Percentiles rank a stretch among this genome's conserved stretches.
These are phyloP conservation scores for Cylindrodendrum hubeiense DNA, from an alignment of 2,329 filamentous ascomycete genomes.

Conservation along the genomic window DNA sequence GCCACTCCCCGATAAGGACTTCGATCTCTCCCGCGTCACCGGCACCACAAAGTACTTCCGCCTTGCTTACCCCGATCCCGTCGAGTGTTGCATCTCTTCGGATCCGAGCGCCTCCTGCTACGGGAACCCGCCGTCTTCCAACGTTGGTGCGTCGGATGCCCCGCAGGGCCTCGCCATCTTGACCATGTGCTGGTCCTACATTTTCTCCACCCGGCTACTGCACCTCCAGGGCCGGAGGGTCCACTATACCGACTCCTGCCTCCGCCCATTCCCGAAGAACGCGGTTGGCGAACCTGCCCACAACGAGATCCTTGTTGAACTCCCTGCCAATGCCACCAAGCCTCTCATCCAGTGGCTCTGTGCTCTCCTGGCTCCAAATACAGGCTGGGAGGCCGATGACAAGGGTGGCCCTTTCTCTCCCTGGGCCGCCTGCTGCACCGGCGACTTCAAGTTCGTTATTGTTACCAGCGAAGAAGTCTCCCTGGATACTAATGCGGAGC, in stretches of 20 bases:
- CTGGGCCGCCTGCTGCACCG: constrained; percentile 36
- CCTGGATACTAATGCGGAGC: constrained; percentile 27
- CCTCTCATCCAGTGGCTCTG: constrained; percentile 44
- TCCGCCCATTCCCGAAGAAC: constrained; percentile 37
- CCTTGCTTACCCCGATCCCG: constrained; percentile 37
- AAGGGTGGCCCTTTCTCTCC: constrained; percentile 33
- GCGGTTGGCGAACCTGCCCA: constrained; percentile 31
- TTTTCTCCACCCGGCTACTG: constrained; percentile 45
- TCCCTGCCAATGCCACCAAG: constrained; percentile 35
- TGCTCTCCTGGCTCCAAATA: constrained; percentile 38
- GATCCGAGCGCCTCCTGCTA: constrained; percentile 35
- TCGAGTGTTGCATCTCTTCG: constrained; percentile 37
- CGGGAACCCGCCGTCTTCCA: constrained; percentile 31
- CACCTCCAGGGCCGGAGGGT: constrained; percentile 40
- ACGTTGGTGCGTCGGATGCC: constrained; percentile 31
- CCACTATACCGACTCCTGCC: constrained; percentile 41
- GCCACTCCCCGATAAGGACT: constrained; percentile 16
- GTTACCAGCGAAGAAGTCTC: constrained; percentile 34
- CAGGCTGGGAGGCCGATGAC: constrained; percentile 38
- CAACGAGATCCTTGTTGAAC: constrained; percentile 35
- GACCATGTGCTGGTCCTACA: constrained; percentile 45
- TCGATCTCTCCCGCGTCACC: constrained; percentile 38
- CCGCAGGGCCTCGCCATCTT: constrained; percentile 43
- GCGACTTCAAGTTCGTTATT: constrained; percentile 36
- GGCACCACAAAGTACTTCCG: constrained; percentile 45